Percentiles rank a stretch among this genome's conserved stretches.
Evolutionary conservation across 345 rosid species (phyloP).

Genomic region (Hypericum androsaemum): DNA sequence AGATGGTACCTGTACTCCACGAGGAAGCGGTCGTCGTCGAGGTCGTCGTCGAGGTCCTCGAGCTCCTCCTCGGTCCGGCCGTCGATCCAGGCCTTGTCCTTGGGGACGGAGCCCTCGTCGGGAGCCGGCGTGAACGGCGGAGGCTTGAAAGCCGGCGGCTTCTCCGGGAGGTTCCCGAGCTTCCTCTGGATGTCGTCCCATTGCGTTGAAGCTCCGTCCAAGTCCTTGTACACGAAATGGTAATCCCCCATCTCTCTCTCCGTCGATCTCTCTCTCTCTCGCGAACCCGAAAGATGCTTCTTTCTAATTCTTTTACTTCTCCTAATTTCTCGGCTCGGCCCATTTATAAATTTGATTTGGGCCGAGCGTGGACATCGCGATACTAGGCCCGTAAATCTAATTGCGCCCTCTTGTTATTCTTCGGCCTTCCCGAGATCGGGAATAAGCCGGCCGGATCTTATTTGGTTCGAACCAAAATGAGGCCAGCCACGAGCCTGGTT

Average conservation of each 20-base stretch:
- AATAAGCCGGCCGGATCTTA: too few species aligned
- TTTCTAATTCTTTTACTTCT: not conserved
- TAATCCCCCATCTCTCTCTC: conserved; percentile 61
- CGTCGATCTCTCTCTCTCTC: not conserved
- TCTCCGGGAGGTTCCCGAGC: conserved; percentile 77
- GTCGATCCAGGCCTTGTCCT: conserved; percentile 71
- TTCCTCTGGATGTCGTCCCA: conserved; percentile 99
- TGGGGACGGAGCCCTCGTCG: conserved; percentile 58
- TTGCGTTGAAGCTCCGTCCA: conserved; percentile 92
- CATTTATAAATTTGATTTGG: too few species aligned
- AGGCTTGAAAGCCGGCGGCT: conserved; percentile 83
- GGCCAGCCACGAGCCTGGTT: too few species aligned
- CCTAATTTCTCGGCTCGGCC: too few species aligned
- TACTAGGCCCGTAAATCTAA: too few species aligned
- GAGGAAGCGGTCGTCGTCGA: conserved; percentile 85
- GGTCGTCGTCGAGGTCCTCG: conserved; percentile 75
- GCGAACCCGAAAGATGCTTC: not conserved
- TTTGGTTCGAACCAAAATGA: too few species aligned
- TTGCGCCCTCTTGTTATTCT: too few species aligned
- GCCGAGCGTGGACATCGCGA: too few species aligned
- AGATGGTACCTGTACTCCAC: conserved; percentile 61
- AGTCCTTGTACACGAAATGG: conserved; percentile 89
- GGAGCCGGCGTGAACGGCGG: conserved; percentile 59
- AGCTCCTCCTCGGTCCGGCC: conserved; percentile 72
- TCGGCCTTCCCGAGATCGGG: too few species aligned